Base-by-base conservation (phyloP, 345 rosid genomes). In the Rhizophora apiculata region DNA sequence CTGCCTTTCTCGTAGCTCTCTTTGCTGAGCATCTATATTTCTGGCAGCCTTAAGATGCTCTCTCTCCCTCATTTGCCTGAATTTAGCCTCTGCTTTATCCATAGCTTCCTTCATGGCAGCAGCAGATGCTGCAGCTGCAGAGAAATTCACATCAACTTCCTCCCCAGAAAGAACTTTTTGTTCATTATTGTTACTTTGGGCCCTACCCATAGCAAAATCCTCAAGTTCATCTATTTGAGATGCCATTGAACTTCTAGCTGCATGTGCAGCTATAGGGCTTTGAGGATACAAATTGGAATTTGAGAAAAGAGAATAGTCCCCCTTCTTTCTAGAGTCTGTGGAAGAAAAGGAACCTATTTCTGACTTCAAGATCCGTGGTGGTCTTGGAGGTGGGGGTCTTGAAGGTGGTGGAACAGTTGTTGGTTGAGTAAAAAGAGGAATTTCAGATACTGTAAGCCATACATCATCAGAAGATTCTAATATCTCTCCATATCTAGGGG, bases 51-150 rank as follows among this genome's bases (percentile, higher is more conserved):
- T 92, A 24, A 82, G 66, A 79, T 87, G 78, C 57, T 87, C 98
- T 72, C 85, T 90, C 82, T 87, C 99, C 76, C 94, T 86, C 88
- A 85, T 86, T 75, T 85, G 97, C 80, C 85, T 89, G 79, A 95
- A 86, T 87, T 92, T 95, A 6, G 92, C 96, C 84, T 92, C 92
- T 57, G 98, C 99, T 85, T 85, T 95, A 69, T 92, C 96, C 99
- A 95, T 90, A 63, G 98, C 99, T 71, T 90, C 94, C 81, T 92
- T 92, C 94, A 92, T 92, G 49, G 96, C 98, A 53, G 98, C 99
- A 76, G 96, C 92, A 73, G 98, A 89, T 72, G 92, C 89, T 53
- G 87, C 96, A 79, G 98, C 99, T 67, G 77, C 71, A 63, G 93
- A 86, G 63, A 68, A 70, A 68, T 72, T 81, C 63, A 76, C 68